Percentiles rank a stretch among this genome's conserved stretches.
Conservation (phyloP, 148 eudicot genomes). For the Amaranthus hypochondriacus region DNA sequence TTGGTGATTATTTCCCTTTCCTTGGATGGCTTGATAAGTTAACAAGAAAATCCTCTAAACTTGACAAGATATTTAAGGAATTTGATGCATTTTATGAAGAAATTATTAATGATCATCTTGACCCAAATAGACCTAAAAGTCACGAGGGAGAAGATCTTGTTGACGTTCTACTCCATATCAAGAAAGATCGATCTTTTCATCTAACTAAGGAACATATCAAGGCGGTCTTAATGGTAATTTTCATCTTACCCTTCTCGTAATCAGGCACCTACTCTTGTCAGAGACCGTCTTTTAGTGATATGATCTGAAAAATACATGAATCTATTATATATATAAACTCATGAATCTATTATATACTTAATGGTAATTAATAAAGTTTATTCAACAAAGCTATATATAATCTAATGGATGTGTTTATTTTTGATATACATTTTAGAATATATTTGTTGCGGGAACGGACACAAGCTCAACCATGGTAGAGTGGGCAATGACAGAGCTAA, state of each 20-base stretch:
- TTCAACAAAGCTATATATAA: neutral
- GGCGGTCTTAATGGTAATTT: conserved; percentile 31
- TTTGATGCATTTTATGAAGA: neutral
- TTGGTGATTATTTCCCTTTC: neutral
- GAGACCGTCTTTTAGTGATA: too few species aligned
- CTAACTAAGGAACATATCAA: conserved; percentile 28
- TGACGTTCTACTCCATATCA: conserved; percentile 25
- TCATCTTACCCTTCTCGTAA: too few species aligned
- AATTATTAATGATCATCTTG: neutral
- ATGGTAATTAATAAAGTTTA: too few species aligned
- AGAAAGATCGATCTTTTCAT: conserved; percentile 14
- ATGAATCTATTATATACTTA: too few species aligned
- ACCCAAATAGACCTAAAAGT: neutral
- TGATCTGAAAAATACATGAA: too few species aligned
- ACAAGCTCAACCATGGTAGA: conserved; percentile 27
- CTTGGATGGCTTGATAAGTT: neutral
- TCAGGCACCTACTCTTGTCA: too few species aligned
- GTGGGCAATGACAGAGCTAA: conserved; percentile 37
- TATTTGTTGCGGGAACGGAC: conserved; percentile 30
- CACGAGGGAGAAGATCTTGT: conserved; percentile 14
- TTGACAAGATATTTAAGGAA: neutral
- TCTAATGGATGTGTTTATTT: neutral
- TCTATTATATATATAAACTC: too few species aligned
- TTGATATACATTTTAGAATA: neutral
- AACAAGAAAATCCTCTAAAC: neutral